Evolutionary conservation across 139 green algal genomes (phyloP).

Genomic region (Chloropicon primus): DNA sequence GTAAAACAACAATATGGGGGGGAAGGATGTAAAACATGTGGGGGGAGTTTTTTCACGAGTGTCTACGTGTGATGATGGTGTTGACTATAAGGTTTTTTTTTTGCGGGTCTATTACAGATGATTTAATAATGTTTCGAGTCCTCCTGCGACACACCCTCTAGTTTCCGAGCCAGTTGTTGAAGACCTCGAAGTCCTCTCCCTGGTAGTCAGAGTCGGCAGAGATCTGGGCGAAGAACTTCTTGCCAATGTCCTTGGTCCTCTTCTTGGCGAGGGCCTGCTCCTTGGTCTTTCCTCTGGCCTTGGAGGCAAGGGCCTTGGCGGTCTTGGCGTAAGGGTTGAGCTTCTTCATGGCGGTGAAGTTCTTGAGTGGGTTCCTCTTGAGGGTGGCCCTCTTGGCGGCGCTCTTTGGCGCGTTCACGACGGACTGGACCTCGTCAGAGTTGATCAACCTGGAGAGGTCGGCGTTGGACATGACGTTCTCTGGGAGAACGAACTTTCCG

Average conservation of each 20-base stretch:
- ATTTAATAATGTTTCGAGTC: too few species aligned
- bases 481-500: conserved; percentile 87
- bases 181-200: conserved; percentile 84
- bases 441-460: conserved; percentile 95
- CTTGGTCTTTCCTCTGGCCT: conserved; percentile 24
- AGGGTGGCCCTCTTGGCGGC: conserved; percentile 28
- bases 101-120: too few species aligned
- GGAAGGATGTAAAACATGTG: too few species aligned
- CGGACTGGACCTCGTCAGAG: conserved; percentile 85
- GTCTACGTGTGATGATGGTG: too few species aligned
- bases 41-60: too few species aligned
- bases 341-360: conserved; percentile 87
- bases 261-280: conserved; percentile 31
- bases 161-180: conserved; percentile 57
- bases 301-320: neutral
- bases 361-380: conserved; percentile 98
- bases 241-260: conserved; percentile 30
- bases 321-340: conserved; percentile 92
- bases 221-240: conserved; percentile 58
- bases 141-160: too few species aligned
- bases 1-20: too few species aligned
- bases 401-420: conserved; percentile 32
- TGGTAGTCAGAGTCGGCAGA: conserved; percentile 70
- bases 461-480: conserved; percentile 73
- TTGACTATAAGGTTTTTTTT: too few species aligned